A percentile compares a stretch with the other conserved stretches of the same genome.
phyloP scores from a whole-genome alignment of 2,329 filamentous ascomycete genomes.

The Aspergillus pseudoviridinutans region DNA sequence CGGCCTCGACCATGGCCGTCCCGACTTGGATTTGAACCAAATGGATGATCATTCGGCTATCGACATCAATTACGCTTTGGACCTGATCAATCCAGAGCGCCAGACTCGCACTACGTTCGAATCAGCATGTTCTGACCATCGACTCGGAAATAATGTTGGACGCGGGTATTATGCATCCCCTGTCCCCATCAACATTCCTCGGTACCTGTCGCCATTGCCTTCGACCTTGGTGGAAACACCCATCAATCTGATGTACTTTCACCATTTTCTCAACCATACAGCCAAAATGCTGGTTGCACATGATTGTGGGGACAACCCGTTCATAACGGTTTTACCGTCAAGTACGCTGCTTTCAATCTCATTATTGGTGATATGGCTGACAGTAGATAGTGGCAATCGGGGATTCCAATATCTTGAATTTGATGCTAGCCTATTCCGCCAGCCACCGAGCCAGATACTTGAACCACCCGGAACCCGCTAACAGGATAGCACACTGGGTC shows the following conservation, averaged over 20 bases:
- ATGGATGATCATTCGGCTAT: slow-evolving; percentile 71
- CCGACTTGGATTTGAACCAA: slow-evolving; percentile 64
- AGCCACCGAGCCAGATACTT: slow-evolving; percentile 74
- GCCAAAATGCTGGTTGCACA: slow-evolving; percentile 62
- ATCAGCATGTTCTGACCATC: slow-evolving; percentile 11
- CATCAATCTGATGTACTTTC: slow-evolving; percentile 75
- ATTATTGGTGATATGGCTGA: slow-evolving; percentile 17
- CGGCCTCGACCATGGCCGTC: slow-evolving; percentile 67
- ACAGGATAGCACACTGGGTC: slow-evolving; percentile 76
- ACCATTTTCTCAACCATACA: slow-evolving; percentile 75
- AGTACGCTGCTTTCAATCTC: slow-evolving; percentile 44
- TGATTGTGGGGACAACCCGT: slow-evolving; percentile 58
- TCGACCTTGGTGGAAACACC: slow-evolving; percentile 62
- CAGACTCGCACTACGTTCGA: slow-evolving; percentile 2
- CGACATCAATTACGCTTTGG: slow-evolving; percentile 43
- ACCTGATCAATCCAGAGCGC: slow-evolving; percentile 20
- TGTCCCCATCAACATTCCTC: slow-evolving; percentile 61
- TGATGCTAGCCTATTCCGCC: slow-evolving; percentile 79
- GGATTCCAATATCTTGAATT: slow-evolving; percentile 62
- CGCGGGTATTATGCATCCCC: slow-evolving; percentile 68
- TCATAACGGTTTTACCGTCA: slow-evolving; percentile 58
- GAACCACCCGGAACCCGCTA: slow-evolving; percentile 67
- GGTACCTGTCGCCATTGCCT: slow-evolving; percentile 55
- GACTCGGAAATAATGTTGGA: slow-evolving; percentile 48
- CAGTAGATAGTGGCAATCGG: slow-evolving; percentile 47